Evolutionary conservation across 768 basidiomycete genomes (phyloP).

Genomic region (Trametes gibbosa): DNA sequence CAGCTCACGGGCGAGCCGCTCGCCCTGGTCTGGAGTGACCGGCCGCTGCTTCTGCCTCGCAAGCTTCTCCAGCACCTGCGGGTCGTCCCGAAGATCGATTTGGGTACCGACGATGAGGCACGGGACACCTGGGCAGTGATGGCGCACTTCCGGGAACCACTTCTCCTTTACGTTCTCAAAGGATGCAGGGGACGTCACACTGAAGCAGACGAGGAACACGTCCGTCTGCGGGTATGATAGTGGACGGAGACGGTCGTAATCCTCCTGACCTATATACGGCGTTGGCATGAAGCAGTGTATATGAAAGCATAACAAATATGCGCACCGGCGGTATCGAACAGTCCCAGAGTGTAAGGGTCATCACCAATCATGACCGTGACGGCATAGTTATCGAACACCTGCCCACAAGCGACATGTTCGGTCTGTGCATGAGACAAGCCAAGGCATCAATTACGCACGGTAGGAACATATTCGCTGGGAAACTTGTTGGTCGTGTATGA

Average conservation of each 20-base stretch:
- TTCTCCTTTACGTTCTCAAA: constrained; percentile 99
- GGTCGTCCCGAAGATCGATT: constrained; percentile 93
- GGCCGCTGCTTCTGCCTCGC: constrained; percentile 95
- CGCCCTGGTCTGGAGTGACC: constrained; percentile 83
- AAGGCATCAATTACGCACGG: constrained; percentile 54
- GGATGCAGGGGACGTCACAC: constrained; percentile 95
- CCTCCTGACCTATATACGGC: constrained; percentile 80
- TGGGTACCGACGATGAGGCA: constrained; percentile 99
- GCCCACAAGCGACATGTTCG: constrained; percentile 13
- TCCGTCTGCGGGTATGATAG: constrained; percentile 99
- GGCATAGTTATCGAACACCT: constrained; percentile 97
- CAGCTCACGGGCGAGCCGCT: constrained; percentile 92
- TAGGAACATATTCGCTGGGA: constrained; percentile 98
- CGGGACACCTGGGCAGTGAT: constrained; percentile 98
- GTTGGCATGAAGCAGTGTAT: constrained; percentile 4
- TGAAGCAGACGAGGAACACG: constrained; percentile 99
- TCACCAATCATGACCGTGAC: constrained; percentile 99
- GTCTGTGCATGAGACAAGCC: neutral
- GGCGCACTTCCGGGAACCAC: constrained; percentile 99
- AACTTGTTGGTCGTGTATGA: constrained; percentile 99
- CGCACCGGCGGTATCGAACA: constrained; percentile 98
- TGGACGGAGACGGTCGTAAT: constrained; percentile 98
- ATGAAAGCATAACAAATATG: constrained; percentile 16
- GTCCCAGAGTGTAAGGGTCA: constrained; percentile 95
- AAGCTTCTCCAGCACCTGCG: constrained; percentile 91